Evolutionary conservation across 2,329 filamentous ascomycete genomes (phyloP).

Genomic region (Lachnellula occidentalis): DNA sequence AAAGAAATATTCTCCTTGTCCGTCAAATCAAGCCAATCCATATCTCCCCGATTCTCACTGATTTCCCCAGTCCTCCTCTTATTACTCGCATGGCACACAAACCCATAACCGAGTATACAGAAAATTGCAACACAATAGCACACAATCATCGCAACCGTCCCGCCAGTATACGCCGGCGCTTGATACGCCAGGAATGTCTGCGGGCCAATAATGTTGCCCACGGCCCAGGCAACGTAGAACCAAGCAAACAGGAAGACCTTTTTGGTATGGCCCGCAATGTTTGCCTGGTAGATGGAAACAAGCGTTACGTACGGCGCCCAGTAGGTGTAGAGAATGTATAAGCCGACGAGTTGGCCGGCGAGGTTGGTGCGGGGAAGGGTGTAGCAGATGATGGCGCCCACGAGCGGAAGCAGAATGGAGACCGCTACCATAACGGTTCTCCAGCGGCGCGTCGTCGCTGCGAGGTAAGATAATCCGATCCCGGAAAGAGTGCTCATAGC

Average conservation of each 20-base stretch:
- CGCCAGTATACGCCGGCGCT: conserved; percentile 32
- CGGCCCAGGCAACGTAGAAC: conserved; percentile 24
- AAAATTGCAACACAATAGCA: conserved; percentile 32
- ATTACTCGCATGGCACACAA: conserved; percentile 32
- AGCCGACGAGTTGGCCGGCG: conserved; percentile 28
- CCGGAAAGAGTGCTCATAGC: conserved; percentile 33
- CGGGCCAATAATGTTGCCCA: conserved; percentile 5
- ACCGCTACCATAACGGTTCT: conserved; percentile 25
- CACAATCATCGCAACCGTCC: conserved; percentile 34
- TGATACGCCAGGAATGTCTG: conserved; percentile 2
- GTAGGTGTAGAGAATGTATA: conserved; percentile 33
- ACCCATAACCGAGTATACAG: conserved; percentile 23
- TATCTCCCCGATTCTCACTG: background rate
- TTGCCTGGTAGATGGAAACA: conserved; percentile 18
- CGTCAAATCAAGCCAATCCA: conserved; percentile 14
- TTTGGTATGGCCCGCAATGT: conserved; percentile 41
- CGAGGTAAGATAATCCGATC: conserved; percentile 2
- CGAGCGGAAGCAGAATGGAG: conserved; percentile 29
- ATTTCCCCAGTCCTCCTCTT: conserved; percentile 20
- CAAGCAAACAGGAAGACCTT: conserved; percentile 41
- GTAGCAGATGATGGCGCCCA: conserved; percentile 31
- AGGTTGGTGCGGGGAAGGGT: conserved; percentile 28
- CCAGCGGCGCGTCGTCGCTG: conserved; percentile 8
- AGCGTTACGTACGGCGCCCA: conserved; percentile 28
- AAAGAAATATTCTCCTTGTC: conserved; percentile 14